Evolutionary conservation across 345 rosid genomes (phyloP).

Genomic region (Atalantia buxifolia): DNA sequence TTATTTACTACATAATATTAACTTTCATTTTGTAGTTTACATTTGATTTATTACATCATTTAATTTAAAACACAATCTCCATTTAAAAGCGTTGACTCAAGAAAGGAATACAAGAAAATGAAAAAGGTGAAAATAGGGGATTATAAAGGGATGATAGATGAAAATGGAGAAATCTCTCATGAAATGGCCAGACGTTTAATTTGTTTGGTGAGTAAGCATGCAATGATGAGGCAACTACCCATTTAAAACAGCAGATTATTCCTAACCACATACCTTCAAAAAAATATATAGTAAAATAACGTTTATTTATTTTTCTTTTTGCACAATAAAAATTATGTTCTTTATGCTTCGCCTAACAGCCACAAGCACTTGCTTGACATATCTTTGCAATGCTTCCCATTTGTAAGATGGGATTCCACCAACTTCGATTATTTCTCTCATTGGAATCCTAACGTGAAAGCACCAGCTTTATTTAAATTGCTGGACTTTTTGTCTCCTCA

Average conservation of each 20-base stretch:
- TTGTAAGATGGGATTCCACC: constrained; percentile 31
- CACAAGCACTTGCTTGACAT: neutral
- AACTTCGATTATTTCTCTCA: constrained; percentile 10
- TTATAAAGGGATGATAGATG: neutral
- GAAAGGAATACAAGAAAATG: neutral
- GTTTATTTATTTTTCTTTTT: neutral
- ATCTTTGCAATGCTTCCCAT: constrained; percentile 19
- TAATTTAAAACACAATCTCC: neutral
- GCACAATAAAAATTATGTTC: neutral
- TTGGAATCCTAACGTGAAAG: constrained; percentile 34
- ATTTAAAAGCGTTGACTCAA: neutral
- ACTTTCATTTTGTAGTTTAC: too few species aligned
- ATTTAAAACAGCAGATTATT: neutral
- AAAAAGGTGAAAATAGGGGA: neutral
- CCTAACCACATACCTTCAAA: neutral
- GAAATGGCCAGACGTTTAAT: neutral
- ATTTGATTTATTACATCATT: neutral
- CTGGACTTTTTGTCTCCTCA: constrained; percentile 7
- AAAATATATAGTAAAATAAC: neutral
- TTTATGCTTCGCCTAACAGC: neutral
- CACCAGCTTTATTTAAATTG: constrained; percentile 26
- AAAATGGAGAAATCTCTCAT: neutral
- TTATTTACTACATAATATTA: too few species aligned
- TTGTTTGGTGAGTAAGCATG: constrained; percentile 4
- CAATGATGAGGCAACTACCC: neutral